phyloP scores from a whole-genome alignment of 768 basidiomycete species.

The Hygrophoropsis aurantiaca region DNA sequence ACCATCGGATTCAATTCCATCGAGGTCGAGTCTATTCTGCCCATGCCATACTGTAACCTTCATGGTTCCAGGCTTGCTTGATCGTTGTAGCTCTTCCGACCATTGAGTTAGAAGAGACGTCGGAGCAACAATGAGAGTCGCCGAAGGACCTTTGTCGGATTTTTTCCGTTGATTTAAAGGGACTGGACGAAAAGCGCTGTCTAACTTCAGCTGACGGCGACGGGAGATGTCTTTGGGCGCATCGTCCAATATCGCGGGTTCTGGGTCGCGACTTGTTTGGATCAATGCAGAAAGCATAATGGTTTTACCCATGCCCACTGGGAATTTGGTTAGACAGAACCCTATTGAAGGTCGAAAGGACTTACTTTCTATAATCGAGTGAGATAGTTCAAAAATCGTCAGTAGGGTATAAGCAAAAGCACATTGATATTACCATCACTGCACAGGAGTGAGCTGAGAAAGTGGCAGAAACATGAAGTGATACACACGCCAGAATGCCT shows the following conservation, averaged over 20 bases:
- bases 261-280: slow-evolving; percentile 65
- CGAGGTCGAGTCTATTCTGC: slow-evolving; percentile 75
- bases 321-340: slow-evolving; percentile 3
- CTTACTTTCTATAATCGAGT: slow-evolving; percentile 48
- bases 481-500: slow-evolving; percentile 84
- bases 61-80: slow-evolving; percentile 68
- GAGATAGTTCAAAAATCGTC: slow-evolving; percentile 3
- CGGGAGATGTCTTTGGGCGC: slow-evolving; percentile 33
- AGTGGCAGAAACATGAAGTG: background rate
- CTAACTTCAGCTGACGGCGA: slow-evolving; percentile 58
- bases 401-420: background rate
- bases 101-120: slow-evolving; percentile 91
- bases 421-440: slow-evolving; percentile 34
- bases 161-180: slow-evolving; percentile 29
- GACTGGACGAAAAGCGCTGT: slow-evolving; percentile 58
- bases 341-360: slow-evolving; percentile 6
- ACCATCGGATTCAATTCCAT: slow-evolving; percentile 56
- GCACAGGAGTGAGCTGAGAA: slow-evolving; percentile 9
- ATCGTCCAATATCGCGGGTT: slow-evolving; percentile 34
- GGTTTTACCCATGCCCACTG: slow-evolving; percentile 96
- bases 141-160: slow-evolving; percentile 39
- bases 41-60: slow-evolving; percentile 85
- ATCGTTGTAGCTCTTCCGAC: slow-evolving; percentile 89
- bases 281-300: slow-evolving; percentile 92
- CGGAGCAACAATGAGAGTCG: slow-evolving; percentile 90